These are phyloP conservation scores for Klebsormidium nitens DNA, from an alignment of 139 green algal species.

Conservation along the genomic window DNA sequence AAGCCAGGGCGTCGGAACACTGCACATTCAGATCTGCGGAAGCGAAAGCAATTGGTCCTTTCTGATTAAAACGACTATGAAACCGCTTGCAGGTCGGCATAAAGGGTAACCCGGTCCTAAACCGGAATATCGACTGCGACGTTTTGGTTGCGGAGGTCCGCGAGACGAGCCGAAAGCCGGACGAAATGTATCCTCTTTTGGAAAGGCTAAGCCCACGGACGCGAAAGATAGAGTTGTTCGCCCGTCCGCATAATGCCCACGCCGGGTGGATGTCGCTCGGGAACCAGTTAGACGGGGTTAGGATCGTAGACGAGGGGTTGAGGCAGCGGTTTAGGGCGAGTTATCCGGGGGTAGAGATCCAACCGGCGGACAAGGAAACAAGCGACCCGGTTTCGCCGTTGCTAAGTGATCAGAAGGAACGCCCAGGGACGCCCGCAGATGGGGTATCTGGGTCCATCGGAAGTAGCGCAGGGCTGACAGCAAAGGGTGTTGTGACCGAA, in stretches of 20 bases:
- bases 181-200: constrained; percentile 80
- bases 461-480: too few relatives aligned
- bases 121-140: constrained; percentile 66
- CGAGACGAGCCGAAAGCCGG: constrained; percentile 75
- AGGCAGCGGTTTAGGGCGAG: constrained; percentile 18
- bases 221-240: constrained; percentile 47
- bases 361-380: constrained; percentile 25
- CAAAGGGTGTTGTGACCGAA: too few relatives aligned
- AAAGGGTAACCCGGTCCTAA: constrained; percentile 65
- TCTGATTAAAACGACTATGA: constrained; percentile 55
- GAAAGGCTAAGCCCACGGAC: constrained; percentile 68
- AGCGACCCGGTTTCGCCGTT: too few relatives aligned
- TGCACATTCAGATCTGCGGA: background rate
- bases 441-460: too few relatives aligned
- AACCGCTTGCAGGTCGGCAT: constrained; percentile 73
- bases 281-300: constrained; percentile 62
- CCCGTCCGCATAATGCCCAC: constrained; percentile 61
- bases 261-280: constrained; percentile 74
- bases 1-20: too few relatives aligned
- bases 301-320: constrained; percentile 25
- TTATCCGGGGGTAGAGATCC: constrained; percentile 27
- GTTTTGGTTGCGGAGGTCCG: constrained; percentile 71
- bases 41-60: background rate
- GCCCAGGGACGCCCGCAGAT: too few relatives aligned
- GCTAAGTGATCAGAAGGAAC: too few relatives aligned